Evolutionary conservation across 352 stramenopile genomes (phyloP).

Genomic region (Globisporangium echinulatum): DNA sequence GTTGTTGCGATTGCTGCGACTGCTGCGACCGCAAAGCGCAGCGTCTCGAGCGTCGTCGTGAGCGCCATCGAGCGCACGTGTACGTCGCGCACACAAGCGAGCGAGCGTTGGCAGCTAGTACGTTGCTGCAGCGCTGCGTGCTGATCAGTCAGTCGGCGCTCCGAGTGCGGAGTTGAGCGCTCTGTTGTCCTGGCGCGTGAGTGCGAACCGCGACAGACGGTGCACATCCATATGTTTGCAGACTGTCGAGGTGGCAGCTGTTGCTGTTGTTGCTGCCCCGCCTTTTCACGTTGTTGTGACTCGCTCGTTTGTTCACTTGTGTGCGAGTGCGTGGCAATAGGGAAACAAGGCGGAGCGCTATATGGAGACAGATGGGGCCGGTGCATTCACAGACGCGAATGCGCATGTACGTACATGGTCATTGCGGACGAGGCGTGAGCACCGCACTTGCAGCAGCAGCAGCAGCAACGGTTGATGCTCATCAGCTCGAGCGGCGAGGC

Average conservation of each 20-base stretch:
- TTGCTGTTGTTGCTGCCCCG: neutral
- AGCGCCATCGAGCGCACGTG: neutral
- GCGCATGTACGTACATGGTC: too few relatives aligned
- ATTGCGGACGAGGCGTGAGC: too few relatives aligned
- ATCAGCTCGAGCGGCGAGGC: too few relatives aligned
- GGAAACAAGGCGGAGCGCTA: too few relatives aligned
- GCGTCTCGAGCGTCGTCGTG: slow-evolving; percentile 11
- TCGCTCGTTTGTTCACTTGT: too few relatives aligned
- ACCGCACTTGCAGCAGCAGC: too few relatives aligned
- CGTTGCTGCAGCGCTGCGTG: neutral
- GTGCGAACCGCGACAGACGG: neutral
- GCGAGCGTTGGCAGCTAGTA: neutral
- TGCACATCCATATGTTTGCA: neutral
- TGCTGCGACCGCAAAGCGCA: slow-evolving; percentile 27
- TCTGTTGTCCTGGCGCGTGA: neutral
- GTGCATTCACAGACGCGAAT: too few relatives aligned
- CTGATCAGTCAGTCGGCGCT: neutral
- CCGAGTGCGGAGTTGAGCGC: too few relatives aligned
- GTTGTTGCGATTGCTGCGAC: slow-evolving; percentile 25
- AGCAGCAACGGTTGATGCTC: too few relatives aligned
- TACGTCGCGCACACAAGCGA: neutral
- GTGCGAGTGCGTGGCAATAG: too few relatives aligned
- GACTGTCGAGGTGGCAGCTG: neutral
- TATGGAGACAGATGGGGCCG: too few relatives aligned
- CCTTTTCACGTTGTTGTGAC: slow-evolving; percentile 2